Conservation (phyloP, 371 early-diverging fungal species). For the Mucor velutinosus region DNA sequence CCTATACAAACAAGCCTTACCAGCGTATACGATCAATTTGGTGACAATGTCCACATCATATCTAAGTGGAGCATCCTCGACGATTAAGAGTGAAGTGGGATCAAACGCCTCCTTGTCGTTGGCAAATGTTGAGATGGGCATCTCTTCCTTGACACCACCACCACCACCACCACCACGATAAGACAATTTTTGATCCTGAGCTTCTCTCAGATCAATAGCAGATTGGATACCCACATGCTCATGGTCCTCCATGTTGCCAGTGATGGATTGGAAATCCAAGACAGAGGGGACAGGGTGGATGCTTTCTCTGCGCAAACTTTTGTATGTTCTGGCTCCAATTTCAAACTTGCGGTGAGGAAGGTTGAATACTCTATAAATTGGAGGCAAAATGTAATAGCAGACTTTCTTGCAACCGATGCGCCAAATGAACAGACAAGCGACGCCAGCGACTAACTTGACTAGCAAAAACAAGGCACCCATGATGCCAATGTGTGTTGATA, state of each 20-base stretch:
- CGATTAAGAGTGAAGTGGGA: slow-evolving; percentile 38
- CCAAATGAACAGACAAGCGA: slow-evolving; percentile 66
- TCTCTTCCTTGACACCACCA: slow-evolving; percentile 20
- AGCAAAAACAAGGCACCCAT: slow-evolving; percentile 39
- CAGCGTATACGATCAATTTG: slow-evolving; percentile 71
- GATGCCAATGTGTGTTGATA: slow-evolving; percentile 30
- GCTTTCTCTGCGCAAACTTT: slow-evolving; percentile 57
- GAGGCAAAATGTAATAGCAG: slow-evolving; percentile 60
- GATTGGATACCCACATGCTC: slow-evolving; percentile 61
- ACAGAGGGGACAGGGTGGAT: slow-evolving; percentile 69
- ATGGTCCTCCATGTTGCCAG: slow-evolving; percentile 46
- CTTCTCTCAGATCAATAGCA: slow-evolving; percentile 60
- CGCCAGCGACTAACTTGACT: slow-evolving; percentile 53
- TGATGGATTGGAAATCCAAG: slow-evolving; percentile 56
- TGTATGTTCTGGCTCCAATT: slow-evolving; percentile 63
- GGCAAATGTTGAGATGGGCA: slow-evolving; percentile 3
- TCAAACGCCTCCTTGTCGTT: slow-evolving; percentile 27
- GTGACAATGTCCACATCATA: slow-evolving; percentile 74
- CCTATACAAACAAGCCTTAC: slow-evolving; percentile 14
- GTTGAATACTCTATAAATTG: slow-evolving; percentile 64
- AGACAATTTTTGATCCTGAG: slow-evolving; percentile 40
- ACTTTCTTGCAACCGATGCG: slow-evolving; percentile 62
- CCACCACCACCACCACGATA: slow-evolving; percentile 38
- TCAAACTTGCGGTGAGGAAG: slow-evolving; percentile 62
- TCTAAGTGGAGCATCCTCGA: slow-evolving; percentile 58